Conservation (phyloP, 1,284 basidiomycete genomes). For the Ustilago crameri region DNA sequence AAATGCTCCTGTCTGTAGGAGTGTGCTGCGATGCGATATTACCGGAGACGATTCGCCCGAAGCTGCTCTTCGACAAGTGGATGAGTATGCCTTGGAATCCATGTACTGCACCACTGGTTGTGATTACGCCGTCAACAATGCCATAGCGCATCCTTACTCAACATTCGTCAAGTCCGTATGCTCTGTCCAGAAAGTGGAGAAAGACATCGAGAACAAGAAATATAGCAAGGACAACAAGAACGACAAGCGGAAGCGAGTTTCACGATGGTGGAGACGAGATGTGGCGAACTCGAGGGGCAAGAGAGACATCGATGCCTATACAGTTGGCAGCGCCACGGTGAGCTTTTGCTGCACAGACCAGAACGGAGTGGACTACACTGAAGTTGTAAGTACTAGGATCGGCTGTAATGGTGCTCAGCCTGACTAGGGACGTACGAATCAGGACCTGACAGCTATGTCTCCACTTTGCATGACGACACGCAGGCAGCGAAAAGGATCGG, state of each 20-base stretch:
- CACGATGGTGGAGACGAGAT: neutral
- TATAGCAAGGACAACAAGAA: conserved; percentile 19
- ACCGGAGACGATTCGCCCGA: conserved; percentile 28
- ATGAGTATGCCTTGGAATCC: conserved; percentile 15
- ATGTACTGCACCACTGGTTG: conserved; percentile 37
- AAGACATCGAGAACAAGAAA: conserved; percentile 18
- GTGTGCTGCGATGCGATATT: conserved; percentile 22
- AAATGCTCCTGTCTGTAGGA: neutral
- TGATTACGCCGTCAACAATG: conserved; percentile 26
- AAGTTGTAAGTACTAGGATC: conserved; percentile 6
- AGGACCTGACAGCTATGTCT: no score
- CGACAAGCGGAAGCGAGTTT: neutral
- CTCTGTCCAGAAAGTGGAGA: conserved; percentile 28
- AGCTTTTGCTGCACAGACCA: conserved; percentile 23
- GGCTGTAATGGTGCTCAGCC: no score
- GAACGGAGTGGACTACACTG: conserved; percentile 13
- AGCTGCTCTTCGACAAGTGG: conserved; percentile 32
- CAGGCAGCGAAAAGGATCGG: conserved; percentile 22
- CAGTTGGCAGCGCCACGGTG: conserved; percentile 23
- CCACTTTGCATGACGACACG: no score
- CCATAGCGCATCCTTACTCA: conserved; percentile 2
- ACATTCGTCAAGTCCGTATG: conserved; percentile 23
- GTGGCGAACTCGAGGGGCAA: neutral
- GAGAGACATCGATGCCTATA: conserved; percentile 40
- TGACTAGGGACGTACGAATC: no score